Evolutionary conservation across 108 stramenopile species (phyloP).

Genomic region (Nitzschia palea): DNA sequence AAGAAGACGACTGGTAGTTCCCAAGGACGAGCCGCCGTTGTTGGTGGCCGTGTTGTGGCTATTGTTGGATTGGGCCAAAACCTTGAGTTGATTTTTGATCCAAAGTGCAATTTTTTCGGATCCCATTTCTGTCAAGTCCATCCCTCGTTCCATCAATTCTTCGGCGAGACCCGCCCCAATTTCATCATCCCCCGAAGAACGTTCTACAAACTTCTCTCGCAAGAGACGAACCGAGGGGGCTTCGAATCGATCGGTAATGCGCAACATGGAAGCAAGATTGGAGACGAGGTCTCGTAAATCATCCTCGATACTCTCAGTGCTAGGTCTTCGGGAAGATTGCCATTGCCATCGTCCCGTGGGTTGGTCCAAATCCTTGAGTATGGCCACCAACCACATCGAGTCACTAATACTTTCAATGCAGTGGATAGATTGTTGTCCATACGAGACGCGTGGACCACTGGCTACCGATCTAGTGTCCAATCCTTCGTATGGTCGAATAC

Average conservation of each 20-base stretch:
- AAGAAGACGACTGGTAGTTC: not conserved
- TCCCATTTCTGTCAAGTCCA: not conserved
- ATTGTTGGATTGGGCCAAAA: not conserved
- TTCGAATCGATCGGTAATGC: not conserved
- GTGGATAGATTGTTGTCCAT: not conserved
- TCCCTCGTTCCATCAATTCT: not conserved
- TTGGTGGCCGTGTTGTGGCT: not conserved
- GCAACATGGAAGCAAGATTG: not conserved
- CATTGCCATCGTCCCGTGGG: not conserved
- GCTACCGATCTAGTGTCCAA: not conserved
- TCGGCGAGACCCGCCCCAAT: not conserved
- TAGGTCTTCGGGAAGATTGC: not conserved
- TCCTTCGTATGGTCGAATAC: not conserved
- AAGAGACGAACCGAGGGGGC: not conserved
- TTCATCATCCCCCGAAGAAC: conserved; percentile 3
- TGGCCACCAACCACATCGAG: conserved; percentile 1
- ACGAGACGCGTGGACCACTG: not conserved
- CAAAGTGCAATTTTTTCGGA: not conserved
- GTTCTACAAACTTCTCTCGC: not conserved
- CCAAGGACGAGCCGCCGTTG: not conserved
- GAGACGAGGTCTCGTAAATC: conserved; percentile 1
- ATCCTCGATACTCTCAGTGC: not conserved
- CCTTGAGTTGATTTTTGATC: conserved; percentile 1
- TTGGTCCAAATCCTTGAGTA: not conserved
- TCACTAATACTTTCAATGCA: conserved; percentile 4